Evolutionary conservation across 1,284 basidiomycete genomes (phyloP).

Genomic region (Cutaneotrichosporon spelunceum): DNA sequence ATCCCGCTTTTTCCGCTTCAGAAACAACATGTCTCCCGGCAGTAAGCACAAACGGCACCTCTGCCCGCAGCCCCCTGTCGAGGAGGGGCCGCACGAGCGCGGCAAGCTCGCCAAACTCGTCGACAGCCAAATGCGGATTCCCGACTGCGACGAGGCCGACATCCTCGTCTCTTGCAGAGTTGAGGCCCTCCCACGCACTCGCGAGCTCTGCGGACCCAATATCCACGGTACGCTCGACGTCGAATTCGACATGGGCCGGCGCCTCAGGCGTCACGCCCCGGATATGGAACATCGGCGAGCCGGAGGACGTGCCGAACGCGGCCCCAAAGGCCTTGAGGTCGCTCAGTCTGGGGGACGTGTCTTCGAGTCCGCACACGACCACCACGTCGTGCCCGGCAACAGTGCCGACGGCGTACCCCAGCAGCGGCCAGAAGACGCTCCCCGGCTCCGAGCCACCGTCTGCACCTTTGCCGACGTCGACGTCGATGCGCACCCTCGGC

Average conservation of each 20-base stretch:
- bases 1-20: constrained; percentile 10
- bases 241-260: neutral
- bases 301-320: constrained; percentile 16
- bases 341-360: neutral
- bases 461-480: neutral
- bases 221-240: neutral
- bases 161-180: constrained; percentile 6
- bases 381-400: neutral
- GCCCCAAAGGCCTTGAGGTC: constrained; percentile 22
- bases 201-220: neutral
- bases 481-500: constrained; percentile 1
- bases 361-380: constrained; percentile 15
- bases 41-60: constrained; percentile 11
- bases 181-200: constrained; percentile 14
- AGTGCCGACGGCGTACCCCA: constrained; percentile 14
- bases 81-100: neutral
- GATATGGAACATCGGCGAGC: constrained; percentile 20
- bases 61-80: neutral
- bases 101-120: constrained; percentile 18
- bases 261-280: constrained; percentile 19
- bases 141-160: constrained; percentile 19
- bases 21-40: constrained; percentile 7
- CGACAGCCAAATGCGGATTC: constrained; percentile 17
- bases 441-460: neutral
- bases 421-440: constrained; percentile 10